Base-by-base conservation (phyloP, 441 rosid genomes). In the Pelargonium cotyledonis region DNA sequence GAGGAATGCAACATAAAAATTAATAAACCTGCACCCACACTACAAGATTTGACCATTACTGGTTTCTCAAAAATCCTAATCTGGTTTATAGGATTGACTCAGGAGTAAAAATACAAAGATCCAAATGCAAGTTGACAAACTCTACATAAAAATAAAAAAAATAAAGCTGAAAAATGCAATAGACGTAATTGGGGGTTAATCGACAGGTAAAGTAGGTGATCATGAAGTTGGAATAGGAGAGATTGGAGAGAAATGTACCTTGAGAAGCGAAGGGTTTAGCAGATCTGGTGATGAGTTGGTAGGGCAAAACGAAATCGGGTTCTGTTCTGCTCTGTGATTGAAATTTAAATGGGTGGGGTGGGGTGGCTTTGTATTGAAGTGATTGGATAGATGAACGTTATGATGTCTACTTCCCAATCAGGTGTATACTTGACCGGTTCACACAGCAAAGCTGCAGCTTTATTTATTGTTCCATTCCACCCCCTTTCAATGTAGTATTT, bases 221-320 rank as follows among this genome's bases (percentile, higher is more conserved):
- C 44, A n/a, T 8, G 14, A 66, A 11, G 62, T 57, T 57, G 29
- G 62, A 57, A 15, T 57, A 18, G 1, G 62, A 57, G 62, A 18
- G 8, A 26, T 12, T 41, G 12, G 16, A 40, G 71, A 63, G 65
- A 29, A 73, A 73, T 73, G 76, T 51, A 73, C 76, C 76, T 73
- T 11, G 18, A 31, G 7, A 57, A 15, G 29, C 1, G 18, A 15
- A 41, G 21, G 8, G 44, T 5, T 5, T 41, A 8, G 31, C 38
- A 68, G 68, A 73, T 67, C 76, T 63, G 58, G 15, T 6, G 29
- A 26, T 57, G 62, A 18, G n/a, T 19, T 8, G 62, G 12, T 57
- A 57, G 62, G 62, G 19, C 62, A 57, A 18, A 19, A 57, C 26
- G 29, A 57, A 57, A 57, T 57, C 21, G 62, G 12, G 60, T 15